These are phyloP conservation scores for Brettanomyces sp. DNA, from an alignment of 805 yeast species.

Conservation along the genomic window DNA sequence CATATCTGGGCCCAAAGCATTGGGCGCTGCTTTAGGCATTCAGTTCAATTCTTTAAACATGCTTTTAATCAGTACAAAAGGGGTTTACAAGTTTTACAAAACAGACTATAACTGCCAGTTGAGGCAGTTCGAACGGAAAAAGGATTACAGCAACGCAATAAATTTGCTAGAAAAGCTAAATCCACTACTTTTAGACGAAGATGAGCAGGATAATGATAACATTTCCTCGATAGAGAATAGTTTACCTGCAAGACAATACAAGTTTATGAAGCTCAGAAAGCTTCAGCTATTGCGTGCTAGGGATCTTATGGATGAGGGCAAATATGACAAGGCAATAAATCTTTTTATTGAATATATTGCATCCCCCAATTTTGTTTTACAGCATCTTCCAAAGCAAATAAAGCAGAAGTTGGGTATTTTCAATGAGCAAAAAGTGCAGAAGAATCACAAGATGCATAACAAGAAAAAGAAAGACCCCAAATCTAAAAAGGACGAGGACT, in stretches of 20 bases:
- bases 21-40: conserved; percentile 9
- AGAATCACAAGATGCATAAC: background rate
- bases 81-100: conserved; percentile 20
- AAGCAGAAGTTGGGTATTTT: background rate
- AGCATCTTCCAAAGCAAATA: conserved; percentile 31
- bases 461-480: conserved; percentile 1
- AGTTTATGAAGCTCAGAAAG: conserved; percentile 30
- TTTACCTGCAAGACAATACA: conserved; percentile 20
- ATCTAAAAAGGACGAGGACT: conserved; percentile 5
- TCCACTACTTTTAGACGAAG: conserved; percentile 15
- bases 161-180: conserved; percentile 27
- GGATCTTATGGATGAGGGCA: conserved; percentile 19
- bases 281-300: conserved; percentile 33
- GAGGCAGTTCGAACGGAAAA: conserved; percentile 18
- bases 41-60: conserved; percentile 18
- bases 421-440: background rate
- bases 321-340: conserved; percentile 30
- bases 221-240: conserved; percentile 2
- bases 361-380: conserved; percentile 44
- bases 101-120: conserved; percentile 26
- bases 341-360: conserved; percentile 47
- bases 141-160: conserved; percentile 35
- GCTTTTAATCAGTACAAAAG: conserved; percentile 20
- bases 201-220: conserved; percentile 1
- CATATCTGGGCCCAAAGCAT: background rate